Evolutionary conservation across 805 yeast genomes (phyloP).

Genomic region (Wickerhamiella azymoides): DNA sequence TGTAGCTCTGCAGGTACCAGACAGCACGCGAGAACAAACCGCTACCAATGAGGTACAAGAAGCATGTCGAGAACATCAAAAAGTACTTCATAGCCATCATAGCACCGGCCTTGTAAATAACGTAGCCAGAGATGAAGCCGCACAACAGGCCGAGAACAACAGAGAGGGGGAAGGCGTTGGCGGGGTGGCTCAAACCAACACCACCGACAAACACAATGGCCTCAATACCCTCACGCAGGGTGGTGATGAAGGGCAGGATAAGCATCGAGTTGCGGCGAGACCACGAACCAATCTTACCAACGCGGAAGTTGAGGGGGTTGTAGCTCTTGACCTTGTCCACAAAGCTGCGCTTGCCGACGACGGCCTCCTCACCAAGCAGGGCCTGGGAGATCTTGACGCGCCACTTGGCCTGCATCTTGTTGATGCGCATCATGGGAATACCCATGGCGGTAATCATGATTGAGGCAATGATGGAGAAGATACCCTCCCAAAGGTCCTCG

Average conservation of each 20-base stretch:
- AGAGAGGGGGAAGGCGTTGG: constrained; percentile 81
- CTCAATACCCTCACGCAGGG: constrained; percentile 92
- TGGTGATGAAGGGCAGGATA: constrained; percentile 77
- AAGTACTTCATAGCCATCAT: constrained; percentile 73
- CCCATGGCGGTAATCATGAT: constrained; percentile 88
- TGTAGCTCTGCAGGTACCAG: constrained; percentile 72
- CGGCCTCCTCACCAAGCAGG: constrained; percentile 30
- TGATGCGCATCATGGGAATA: constrained; percentile 86
- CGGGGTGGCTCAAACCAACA: constrained; percentile 54
- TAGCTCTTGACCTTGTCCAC: constrained; percentile 12
- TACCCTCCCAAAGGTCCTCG: constrained; percentile 96
- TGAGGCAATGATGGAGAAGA: constrained; percentile 81
- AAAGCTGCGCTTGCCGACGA: constrained; percentile 1
- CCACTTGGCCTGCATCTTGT: constrained; percentile 96
- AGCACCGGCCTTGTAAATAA: constrained; percentile 73
- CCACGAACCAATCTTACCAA: constrained; percentile 23
- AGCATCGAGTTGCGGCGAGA: constrained; percentile 76
- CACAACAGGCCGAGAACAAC: constrained; percentile 75
- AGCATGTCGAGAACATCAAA: constrained; percentile 74
- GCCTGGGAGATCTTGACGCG: constrained; percentile 85
- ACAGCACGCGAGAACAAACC: constrained; percentile 89
- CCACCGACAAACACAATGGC: constrained; percentile 95
- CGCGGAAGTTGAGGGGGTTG: constrained; percentile 17
- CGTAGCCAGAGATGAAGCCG: constrained; percentile 56
- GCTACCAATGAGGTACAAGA: constrained; percentile 78